These are phyloP conservation scores for Coemansia sp. DNA, from an alignment of 192 early-diverging fungal species.

Conservation along the genomic window DNA sequence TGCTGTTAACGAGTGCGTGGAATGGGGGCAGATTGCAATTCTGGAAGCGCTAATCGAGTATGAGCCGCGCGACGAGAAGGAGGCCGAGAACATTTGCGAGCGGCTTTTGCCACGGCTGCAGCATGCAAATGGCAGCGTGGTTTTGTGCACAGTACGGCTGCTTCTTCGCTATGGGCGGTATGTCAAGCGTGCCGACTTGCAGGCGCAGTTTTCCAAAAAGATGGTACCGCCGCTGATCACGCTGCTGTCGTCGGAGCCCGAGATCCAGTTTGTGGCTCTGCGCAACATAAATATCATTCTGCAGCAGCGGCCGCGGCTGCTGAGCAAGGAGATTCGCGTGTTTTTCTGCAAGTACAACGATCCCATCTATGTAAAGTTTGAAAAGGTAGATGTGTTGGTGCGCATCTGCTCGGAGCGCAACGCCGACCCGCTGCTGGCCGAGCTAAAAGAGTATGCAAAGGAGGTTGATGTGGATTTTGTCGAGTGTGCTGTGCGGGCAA, in stretches of 20 bases:
- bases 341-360: constrained; percentile 99
- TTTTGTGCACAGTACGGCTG: constrained; percentile 83
- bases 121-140: constrained; percentile 96
- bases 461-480: constrained; percentile 99
- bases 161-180: constrained; percentile 50
- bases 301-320: constrained; percentile 81
- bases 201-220: constrained; percentile 73
- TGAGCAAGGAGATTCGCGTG: constrained; percentile 90
- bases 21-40: constrained; percentile 99
- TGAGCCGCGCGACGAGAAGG: constrained; percentile 67
- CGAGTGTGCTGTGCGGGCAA: constrained; percentile 80
- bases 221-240: constrained; percentile 97
- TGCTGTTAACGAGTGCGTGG: constrained; percentile 96
- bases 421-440: constrained; percentile 86
- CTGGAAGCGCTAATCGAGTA: constrained; percentile 81
- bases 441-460: constrained; percentile 95
- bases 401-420: constrained; percentile 82
- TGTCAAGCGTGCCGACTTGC: constrained; percentile 70
- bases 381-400: constrained; percentile 94
- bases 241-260: constrained; percentile 80
- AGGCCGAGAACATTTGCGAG: constrained; percentile 88
- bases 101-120: constrained; percentile 87
- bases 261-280: constrained; percentile 96
- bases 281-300: constrained; percentile 96
- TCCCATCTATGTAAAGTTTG: constrained; percentile 94